Conservation (phyloP, 2,329 filamentous ascomycete genomes). For the Ceratocystis lukuohia region DNA sequence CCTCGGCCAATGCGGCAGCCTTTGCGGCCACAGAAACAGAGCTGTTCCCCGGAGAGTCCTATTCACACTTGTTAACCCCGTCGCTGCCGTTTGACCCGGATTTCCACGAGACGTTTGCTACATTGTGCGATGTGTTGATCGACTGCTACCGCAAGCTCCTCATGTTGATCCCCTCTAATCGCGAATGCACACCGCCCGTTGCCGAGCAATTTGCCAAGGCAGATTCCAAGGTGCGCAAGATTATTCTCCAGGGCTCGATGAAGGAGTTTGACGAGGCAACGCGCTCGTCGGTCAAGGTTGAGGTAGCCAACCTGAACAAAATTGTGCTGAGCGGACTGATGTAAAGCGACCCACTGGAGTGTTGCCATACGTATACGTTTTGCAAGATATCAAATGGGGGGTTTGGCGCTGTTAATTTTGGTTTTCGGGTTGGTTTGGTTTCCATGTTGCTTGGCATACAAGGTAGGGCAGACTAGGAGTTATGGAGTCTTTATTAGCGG, state of each 20-base stretch:
- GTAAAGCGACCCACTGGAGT: slow-evolving; percentile 26
- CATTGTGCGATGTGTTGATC: slow-evolving; percentile 86
- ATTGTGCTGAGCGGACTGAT: slow-evolving; percentile 81
- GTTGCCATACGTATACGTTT: too few relatives aligned
- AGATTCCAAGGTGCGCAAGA: slow-evolving; percentile 72
- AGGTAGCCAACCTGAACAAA: slow-evolving; percentile 74
- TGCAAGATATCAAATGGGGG: too few relatives aligned
- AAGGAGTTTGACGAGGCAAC: slow-evolving; percentile 89
- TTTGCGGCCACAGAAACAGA: slow-evolving; percentile 50
- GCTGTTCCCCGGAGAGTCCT: slow-evolving; percentile 70
- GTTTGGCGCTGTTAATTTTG: too few relatives aligned
- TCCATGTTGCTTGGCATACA: too few relatives aligned
- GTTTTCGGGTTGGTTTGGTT: too few relatives aligned
- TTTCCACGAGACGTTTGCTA: slow-evolving; percentile 92
- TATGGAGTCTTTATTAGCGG: too few relatives aligned
- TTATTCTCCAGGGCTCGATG: slow-evolving; percentile 74
- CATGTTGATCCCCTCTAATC: slow-evolving; percentile 58
- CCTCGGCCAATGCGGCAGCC: slow-evolving; percentile 36
- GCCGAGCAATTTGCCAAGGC: slow-evolving; percentile 84
- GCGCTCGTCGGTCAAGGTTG: slow-evolving; percentile 58
- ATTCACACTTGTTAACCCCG: slow-evolving; percentile 79
- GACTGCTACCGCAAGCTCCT: slow-evolving; percentile 78
- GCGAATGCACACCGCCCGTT: slow-evolving; percentile 54
- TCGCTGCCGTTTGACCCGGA: slow-evolving; percentile 90
- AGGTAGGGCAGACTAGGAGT: too few relatives aligned